A percentile compares a stretch with the other conserved stretches of the same genome.
Evolutionary conservation across 371 early-diverging fungal species (phyloP).

Genomic region (Rhizopus sp.): DNA sequence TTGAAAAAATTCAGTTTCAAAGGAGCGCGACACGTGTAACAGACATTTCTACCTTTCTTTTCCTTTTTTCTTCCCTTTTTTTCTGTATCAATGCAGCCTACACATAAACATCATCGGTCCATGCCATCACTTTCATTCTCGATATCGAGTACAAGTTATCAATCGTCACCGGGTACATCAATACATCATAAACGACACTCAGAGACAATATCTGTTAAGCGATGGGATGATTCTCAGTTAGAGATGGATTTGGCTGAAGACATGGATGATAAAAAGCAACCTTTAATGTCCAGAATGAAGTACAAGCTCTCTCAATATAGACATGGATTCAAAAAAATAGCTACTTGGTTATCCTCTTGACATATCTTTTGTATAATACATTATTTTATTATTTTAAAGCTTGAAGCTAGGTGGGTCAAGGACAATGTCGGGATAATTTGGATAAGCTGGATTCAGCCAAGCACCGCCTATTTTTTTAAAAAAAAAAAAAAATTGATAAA

Average conservation of each 20-base stretch:
- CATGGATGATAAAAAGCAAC: constrained; percentile 15
- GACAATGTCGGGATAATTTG: constrained; percentile 21
- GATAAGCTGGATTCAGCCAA: constrained; percentile 21
- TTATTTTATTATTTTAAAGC: constrained; percentile 12
- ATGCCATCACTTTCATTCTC: constrained; percentile 4
- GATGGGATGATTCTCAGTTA: constrained; percentile 19
- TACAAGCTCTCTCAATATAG: no score
- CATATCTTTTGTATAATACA: neutral
- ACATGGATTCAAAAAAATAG: neutral
- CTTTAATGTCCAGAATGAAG: neutral
- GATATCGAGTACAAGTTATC: neutral
- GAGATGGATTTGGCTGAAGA: constrained; percentile 18
- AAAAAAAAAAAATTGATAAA: neutral
- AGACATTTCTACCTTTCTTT: no score
- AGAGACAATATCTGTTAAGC: neutral
- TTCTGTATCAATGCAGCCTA: neutral
- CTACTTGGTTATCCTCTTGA: neutral
- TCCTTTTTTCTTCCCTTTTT: no score
- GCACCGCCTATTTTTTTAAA: constrained; percentile 18
- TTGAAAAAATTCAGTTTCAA: no score
- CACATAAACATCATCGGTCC: constrained; percentile 1
- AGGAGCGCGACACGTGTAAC: no score
- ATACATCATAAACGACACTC: neutral
- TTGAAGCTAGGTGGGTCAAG: constrained; percentile 18
- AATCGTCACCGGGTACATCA: constrained; percentile 6